Base-by-base conservation (phyloP, 768 basidiomycete species). In the Cyclocybe cylindracea region DNA sequence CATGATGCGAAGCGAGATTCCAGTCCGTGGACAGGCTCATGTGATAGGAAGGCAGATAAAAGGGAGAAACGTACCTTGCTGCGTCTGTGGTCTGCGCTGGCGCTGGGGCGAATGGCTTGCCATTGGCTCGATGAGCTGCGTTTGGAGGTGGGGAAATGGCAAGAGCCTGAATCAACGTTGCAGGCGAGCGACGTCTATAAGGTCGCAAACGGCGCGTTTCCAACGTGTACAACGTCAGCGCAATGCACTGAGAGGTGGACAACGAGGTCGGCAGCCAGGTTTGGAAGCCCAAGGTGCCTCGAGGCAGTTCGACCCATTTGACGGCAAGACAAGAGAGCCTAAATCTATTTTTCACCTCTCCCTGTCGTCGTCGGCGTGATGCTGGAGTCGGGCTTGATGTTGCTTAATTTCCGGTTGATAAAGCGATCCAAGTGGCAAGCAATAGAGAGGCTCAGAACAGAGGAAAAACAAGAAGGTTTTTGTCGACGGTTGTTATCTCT, bases 31-130 rank as follows among this genome's bases (percentile, higher is more conserved):
- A 51, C 51, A 55, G 40, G 50, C 44, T 54, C 49, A 54, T 60
- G 60, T 59, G 61, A 63, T 57, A 42, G 46, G 44, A 52, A 55
- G 50, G 45, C 37, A 42, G 33, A 37, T 49, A 47, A 51, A 31
- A 54, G 53, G 59, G 62, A 52, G 55, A 61, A 57, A 71, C 76
- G 62, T 58, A 83, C 83, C 77, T 71, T 78, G 70, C 60, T 78
- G 78, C 48, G 76, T 68, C 61, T 76, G 80, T 8, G 76, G 58
- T 65, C 80, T 83, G 61, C 83, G 77, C 58, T 73, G 68, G 66
- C 83, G 82, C 63, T 84, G 80, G 11, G 82, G 80, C 24, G 82
- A 82, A 59, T 80, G 78, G 61, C 72, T 80, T 33, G 84, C 75
- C 85, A 87, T 86, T 64, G 60, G 49, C 42, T 58, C 64, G 63